These are phyloP conservation scores for Rhizopus stolonifer DNA, from an alignment of 371 early-diverging fungal genomes.

Conservation along the genomic window DNA sequence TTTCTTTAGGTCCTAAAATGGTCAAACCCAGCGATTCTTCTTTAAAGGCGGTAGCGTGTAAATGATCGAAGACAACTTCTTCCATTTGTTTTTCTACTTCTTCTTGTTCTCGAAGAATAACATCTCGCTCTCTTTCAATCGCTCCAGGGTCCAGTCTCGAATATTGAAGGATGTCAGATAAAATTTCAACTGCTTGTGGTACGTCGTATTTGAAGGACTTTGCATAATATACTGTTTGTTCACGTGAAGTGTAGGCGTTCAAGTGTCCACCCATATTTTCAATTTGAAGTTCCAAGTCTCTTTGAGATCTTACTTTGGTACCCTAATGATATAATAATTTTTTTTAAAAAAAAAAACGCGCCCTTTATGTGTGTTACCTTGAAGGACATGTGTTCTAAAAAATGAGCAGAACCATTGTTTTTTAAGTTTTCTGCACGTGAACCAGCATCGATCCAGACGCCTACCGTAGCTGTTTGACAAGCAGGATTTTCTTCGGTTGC, in stretches of 20 bases:
- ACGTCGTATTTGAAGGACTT: slow-evolving; percentile 83
- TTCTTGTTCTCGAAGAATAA: slow-evolving; percentile 87
- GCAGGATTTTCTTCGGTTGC: slow-evolving; percentile 90
- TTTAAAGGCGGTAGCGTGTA: slow-evolving; percentile 95
- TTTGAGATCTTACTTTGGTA: slow-evolving; percentile 45
- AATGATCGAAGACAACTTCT: slow-evolving; percentile 85
- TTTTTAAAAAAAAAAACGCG: neutral
- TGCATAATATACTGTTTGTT: slow-evolving; percentile 93
- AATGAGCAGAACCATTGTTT: slow-evolving; percentile 89
- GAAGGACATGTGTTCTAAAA: slow-evolving; percentile 96
- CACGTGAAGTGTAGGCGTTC: slow-evolving; percentile 94
- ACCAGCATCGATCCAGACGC: slow-evolving; percentile 96
- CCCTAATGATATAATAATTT: neutral
- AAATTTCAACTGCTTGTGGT: slow-evolving; percentile 77
- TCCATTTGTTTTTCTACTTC: slow-evolving; percentile 89
- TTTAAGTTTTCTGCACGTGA: slow-evolving; percentile 82
- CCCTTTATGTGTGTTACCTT: slow-evolving; percentile 60
- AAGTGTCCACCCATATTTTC: slow-evolving; percentile 95
- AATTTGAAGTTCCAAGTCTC: slow-evolving; percentile 85
- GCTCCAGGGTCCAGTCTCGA: slow-evolving; percentile 87
- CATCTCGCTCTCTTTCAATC: slow-evolving; percentile 83
- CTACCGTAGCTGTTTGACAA: slow-evolving; percentile 92
- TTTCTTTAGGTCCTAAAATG: slow-evolving; percentile 84
- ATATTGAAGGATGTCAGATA: slow-evolving; percentile 89
- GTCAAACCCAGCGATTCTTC: slow-evolving; percentile 83